Evolutionary conservation across 2,329 filamentous ascomycete genomes (phyloP).

Genomic region (Pleurostoma richardsiae): DNA sequence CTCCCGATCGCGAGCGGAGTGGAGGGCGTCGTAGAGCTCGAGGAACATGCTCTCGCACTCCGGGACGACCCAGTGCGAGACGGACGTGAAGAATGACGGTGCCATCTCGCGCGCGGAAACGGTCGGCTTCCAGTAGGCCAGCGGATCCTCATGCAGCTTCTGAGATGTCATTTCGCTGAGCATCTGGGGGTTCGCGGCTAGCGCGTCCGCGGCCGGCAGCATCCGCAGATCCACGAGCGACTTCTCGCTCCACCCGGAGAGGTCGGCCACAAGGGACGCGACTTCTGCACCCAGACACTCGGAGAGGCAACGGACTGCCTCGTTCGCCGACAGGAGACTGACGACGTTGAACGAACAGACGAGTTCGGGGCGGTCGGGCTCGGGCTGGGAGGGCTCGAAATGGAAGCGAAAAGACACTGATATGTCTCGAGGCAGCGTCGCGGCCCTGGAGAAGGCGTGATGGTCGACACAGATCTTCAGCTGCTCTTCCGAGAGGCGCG

Average conservation of each 20-base stretch:
- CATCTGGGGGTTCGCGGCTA: not conserved
- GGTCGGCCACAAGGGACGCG: not conserved
- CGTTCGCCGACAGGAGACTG: slow-evolving; percentile 1
- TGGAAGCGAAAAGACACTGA: slow-evolving; percentile 1
- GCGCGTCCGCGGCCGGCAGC: not conserved
- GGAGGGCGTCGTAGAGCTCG: not conserved
- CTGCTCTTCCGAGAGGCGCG: not conserved
- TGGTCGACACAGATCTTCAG: not conserved
- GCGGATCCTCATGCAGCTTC: not conserved
- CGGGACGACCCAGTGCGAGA: slow-evolving; percentile 1
- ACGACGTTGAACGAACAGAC: slow-evolving; percentile 4
- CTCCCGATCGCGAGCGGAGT: not conserved
- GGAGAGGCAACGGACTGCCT: not conserved
- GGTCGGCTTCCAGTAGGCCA: not conserved
- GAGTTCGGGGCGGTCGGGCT: not conserved
- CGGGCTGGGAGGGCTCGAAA: slow-evolving; percentile 1
- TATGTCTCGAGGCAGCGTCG: not conserved
- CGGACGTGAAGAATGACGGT: not conserved
- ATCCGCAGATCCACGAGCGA: not conserved
- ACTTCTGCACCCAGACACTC: not conserved
- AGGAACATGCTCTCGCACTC: not conserved
- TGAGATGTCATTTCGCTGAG: not conserved
- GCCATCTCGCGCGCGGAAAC: slow-evolving; percentile 1
- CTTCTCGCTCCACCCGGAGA: slow-evolving; percentile 1
- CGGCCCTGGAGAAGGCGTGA: slow-evolving; percentile 1